A percentile compares a stretch with the other conserved stretches of the same genome.
Evolutionary conservation across 1,284 basidiomycete species (phyloP).

Genomic region (Blastosporella zonata): DNA sequence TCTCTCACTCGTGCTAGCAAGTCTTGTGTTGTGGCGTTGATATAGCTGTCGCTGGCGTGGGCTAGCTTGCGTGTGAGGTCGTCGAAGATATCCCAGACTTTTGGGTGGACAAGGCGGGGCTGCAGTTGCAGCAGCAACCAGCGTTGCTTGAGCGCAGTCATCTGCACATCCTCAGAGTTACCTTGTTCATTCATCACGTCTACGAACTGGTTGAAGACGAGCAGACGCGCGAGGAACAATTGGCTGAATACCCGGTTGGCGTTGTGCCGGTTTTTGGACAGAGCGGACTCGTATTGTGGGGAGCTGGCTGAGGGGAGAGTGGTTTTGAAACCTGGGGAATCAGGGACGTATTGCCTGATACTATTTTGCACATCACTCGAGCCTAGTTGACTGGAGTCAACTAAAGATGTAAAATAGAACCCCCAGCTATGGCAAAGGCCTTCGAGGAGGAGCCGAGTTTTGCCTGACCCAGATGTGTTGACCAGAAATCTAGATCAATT

Average conservation of each 20-base stretch:
- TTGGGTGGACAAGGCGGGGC: slow-evolving; percentile 31
- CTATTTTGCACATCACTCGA: slow-evolving; percentile 38
- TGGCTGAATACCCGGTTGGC: slow-evolving; percentile 33
- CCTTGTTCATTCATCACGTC: slow-evolving; percentile 27
- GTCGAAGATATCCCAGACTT: slow-evolving; percentile 37
- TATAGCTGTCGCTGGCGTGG: slow-evolving; percentile 26
- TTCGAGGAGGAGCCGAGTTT: slow-evolving; percentile 40
- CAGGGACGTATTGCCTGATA: slow-evolving; percentile 33
- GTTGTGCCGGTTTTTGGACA: slow-evolving; percentile 33
- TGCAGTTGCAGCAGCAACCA: slow-evolving; percentile 41
- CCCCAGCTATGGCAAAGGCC: slow-evolving; percentile 43
- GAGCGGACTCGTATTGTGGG: slow-evolving; percentile 26
- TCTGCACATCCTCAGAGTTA: slow-evolving; percentile 6
- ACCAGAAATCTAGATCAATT: slow-evolving; percentile 36
- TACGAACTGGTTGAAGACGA: slow-evolving; percentile 35
- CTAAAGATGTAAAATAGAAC: slow-evolving; percentile 40
- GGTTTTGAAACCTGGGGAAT: slow-evolving; percentile 28
- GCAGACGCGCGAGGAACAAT: slow-evolving; percentile 35
- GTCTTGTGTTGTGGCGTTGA: slow-evolving; percentile 28
- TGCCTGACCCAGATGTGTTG: slow-evolving; percentile 43
- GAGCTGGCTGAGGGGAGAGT: slow-evolving; percentile 28
- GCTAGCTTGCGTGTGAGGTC: slow-evolving; percentile 30
- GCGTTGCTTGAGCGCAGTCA: slow-evolving; percentile 24
- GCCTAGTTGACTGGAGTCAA: slow-evolving; percentile 38
- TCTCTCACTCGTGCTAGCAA: slow-evolving; percentile 25